These are phyloP conservation scores for Glaciozyma martinii DNA, from an alignment of 768 basidiomycete genomes.

Conservation along the genomic window DNA sequence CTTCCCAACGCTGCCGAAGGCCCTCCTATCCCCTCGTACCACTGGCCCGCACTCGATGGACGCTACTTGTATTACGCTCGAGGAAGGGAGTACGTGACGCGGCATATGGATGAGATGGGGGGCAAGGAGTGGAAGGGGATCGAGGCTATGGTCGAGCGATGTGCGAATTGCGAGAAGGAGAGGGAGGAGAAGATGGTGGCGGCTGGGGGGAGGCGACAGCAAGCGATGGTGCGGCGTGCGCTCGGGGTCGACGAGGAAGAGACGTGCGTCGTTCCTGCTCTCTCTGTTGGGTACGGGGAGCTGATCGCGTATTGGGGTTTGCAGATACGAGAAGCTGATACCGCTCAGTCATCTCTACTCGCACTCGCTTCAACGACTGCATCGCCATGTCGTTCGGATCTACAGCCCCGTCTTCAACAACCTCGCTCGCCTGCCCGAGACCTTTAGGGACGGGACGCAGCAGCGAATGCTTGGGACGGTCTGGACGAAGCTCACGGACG, in stretches of 20 bases:
- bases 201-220: constrained; percentile 12
- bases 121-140: constrained; percentile 18
- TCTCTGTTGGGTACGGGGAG: not conserved
- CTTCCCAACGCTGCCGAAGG: not conserved
- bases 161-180: not conserved
- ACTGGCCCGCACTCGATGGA: constrained; percentile 24
- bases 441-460: constrained; percentile 28
- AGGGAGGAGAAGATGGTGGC: not conserved
- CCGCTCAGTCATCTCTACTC: constrained; percentile 23
- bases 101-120: constrained; percentile 1
- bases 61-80: constrained; percentile 24
- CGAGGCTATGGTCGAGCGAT: not conserved
- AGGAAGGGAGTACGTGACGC: constrained; percentile 6
- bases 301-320: too few relatives aligned
- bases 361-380: constrained; percentile 18
- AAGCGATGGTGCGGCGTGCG: constrained; percentile 2
- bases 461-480: constrained; percentile 12
- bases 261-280: constrained; percentile 1
- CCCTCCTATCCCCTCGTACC: constrained; percentile 10
- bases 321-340: constrained; percentile 22
- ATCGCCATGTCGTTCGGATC: constrained; percentile 29
- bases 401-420: constrained; percentile 19
- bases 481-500: constrained; percentile 17
- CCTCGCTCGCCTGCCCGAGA: constrained; percentile 18
- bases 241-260: constrained; percentile 11